Base-by-base conservation (phyloP, 2,329 filamentous ascomycete genomes). In the Fusarium bactridioides region DNA sequence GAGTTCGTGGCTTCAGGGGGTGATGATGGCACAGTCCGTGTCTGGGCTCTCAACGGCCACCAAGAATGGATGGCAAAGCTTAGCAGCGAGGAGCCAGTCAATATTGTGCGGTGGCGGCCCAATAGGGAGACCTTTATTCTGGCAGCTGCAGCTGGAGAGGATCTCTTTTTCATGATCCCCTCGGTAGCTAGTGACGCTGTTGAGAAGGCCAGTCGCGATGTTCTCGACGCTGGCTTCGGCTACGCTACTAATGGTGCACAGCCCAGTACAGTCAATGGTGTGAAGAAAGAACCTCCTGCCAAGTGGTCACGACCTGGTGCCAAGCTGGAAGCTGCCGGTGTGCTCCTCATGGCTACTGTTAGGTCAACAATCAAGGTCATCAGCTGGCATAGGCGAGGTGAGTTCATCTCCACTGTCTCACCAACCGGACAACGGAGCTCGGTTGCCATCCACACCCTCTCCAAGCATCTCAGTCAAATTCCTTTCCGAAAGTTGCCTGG, bases 331-430 rank as follows among this genome's bases (percentile, higher is more conserved):
- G 91, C 93, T 60, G 89, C 92, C 65, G 93, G 95, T 51, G 92
- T 98, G 6, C 86, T 95, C 44, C 88, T 97, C 67, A 92, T 94
- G 78, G 89, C 93, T 62, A 94, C 93, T 11, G 92, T 98, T 18
- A 90, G 93, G 70, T 90, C 93, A 55, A 87, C 91, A 4, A 90
- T 97, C 79, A 98, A 97, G 84, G 92, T 93, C 19, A 90, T 99
- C 77, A 92, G 91, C 80, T 99, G 95, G 94, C 97, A 99, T 83
- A 89, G 95, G 66, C 91, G 93, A 68, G 96, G 96, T 76, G 95
- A 98, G 80, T 98, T 98, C 84, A 92, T 99, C 78, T 92, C 94
- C 74, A 97, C 95, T 2, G 94, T 98, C 27, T 97, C 94, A 55
- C 94, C 96, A 2, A 88, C 89, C 18, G 93, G 93, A 37, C 91